A percentile compares a stretch with the other conserved stretches of the same genome.
Conservation (phyloP, 805 yeast species). For the Wickerhamomyces rabaulensis region DNA sequence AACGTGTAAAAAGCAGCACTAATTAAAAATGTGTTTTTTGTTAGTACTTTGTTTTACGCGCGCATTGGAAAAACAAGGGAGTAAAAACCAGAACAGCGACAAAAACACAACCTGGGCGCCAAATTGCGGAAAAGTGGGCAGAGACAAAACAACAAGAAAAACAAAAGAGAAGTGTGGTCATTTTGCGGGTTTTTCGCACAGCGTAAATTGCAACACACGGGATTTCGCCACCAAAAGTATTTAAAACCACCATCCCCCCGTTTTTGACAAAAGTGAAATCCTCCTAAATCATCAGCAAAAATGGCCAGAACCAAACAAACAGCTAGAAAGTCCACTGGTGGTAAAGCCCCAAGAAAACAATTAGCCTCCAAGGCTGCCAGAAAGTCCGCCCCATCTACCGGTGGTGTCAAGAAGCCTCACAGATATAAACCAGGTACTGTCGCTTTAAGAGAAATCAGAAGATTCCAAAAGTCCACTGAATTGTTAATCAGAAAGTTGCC, state of each 20-base stretch:
- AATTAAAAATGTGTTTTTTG: neutral
- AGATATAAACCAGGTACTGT: constrained; percentile 97
- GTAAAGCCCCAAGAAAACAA: constrained; percentile 94
- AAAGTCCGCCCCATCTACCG: constrained; percentile 86
- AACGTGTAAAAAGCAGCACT: neutral
- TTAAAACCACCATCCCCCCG: neutral
- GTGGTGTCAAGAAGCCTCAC: constrained; percentile 92
- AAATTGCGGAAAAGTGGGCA: neutral
- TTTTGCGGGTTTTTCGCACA: neutral
- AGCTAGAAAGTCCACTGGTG: constrained; percentile 92
- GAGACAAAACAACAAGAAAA: neutral
- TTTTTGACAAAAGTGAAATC: neutral
- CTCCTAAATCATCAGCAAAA: constrained; percentile 6
- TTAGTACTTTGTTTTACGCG: neutral
- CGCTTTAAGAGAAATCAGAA: constrained; percentile 93
- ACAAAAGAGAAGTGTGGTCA: neutral
- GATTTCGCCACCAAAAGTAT: neutral
- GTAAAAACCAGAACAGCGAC: neutral
- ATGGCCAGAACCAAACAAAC: constrained; percentile 95
- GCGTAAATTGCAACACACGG: neutral
- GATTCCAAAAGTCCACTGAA: constrained; percentile 95
- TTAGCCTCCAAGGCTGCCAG: constrained; percentile 88
- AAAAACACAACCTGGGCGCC: neutral
- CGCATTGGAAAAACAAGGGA: neutral
- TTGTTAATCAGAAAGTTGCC: constrained; percentile 92